These are phyloP conservation scores for Rhodotorula sp. DNA, from an alignment of 1,284 basidiomycete species.

Conservation along the genomic window DNA sequence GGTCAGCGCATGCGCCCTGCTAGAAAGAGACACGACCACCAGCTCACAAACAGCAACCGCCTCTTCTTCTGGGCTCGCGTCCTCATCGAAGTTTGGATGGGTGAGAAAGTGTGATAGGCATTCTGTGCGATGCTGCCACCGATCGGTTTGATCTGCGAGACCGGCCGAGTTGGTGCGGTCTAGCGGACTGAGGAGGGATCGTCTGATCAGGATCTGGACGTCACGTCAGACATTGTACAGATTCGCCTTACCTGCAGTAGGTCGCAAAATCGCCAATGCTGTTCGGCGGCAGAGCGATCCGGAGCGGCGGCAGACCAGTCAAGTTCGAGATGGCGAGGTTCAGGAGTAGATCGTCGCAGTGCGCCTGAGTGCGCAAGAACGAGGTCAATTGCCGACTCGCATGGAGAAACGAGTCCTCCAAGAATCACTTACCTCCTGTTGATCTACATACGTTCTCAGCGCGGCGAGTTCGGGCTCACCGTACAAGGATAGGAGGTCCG, in stretches of 20 bases:
- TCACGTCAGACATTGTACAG: no score
- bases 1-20: neutral
- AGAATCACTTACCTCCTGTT: conserved; percentile 1
- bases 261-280: conserved; percentile 9
- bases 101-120: conserved; percentile 7
- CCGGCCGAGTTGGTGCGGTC: conserved; percentile 7
- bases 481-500: neutral
- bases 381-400: neutral
- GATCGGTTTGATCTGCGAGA: conserved; percentile 6
- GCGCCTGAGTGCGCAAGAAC: neutral
- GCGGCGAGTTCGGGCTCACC: neutral
- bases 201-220: neutral
- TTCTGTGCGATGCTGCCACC: conserved; percentile 3
- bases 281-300: conserved; percentile 6
- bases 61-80: neutral
- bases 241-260: conserved; percentile 4
- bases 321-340: neutral
- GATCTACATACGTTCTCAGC: neutral
- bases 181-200: neutral
- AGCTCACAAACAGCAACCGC: conserved; percentile 5
- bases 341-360: conserved; percentile 17
- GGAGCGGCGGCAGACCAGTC: neutral
- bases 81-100: neutral
- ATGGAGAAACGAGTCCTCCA: neutral
- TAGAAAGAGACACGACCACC: neutral